A percentile compares a stretch with the other conserved stretches of the same genome.
These are phyloP conservation scores for Drosera spatulata DNA, from an alignment of 179 eudicot genomes.

Conservation along the genomic window DNA sequence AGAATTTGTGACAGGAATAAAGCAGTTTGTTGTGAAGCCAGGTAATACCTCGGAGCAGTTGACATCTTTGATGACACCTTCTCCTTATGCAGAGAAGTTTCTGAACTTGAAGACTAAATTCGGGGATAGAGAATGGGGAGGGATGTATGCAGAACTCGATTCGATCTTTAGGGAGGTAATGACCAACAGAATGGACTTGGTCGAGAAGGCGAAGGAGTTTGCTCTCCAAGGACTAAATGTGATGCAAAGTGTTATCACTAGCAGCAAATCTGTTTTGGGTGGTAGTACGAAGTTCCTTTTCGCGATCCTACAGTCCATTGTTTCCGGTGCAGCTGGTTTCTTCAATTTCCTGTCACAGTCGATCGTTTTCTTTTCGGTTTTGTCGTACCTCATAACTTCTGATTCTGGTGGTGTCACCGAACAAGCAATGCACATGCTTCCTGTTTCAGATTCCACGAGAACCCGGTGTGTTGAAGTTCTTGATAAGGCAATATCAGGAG, in stretches of 20 bases:
- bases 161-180: constrained; percentile 1
- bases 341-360: constrained; percentile 14
- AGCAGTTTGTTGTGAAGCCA: constrained; percentile 17
- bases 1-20: constrained; percentile 11
- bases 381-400: constrained; percentile 24
- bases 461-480: constrained; percentile 11
- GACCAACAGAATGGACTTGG: constrained; percentile 8
- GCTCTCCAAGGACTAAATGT: constrained; percentile 19
- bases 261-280: constrained; percentile 17
- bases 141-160: too few species aligned
- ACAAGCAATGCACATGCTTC: constrained; percentile 19
- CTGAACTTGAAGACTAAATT: constrained; percentile 7
- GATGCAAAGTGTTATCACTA: constrained; percentile 13
- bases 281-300: constrained; percentile 13
- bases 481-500: constrained; percentile 27
- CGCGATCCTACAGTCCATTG: constrained; percentile 16
- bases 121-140: too few species aligned
- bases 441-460: constrained; percentile 8
- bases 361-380: constrained; percentile 23
- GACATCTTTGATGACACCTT: neutral
- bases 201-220: constrained; percentile 19
- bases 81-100: neutral
- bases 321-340: constrained; percentile 19
- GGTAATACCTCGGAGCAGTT: constrained; percentile 3
- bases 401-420: constrained; percentile 21